A percentile compares a stretch with the other conserved stretches of the same genome.
phyloP scores from a whole-genome alignment of 2,329 filamentous ascomycete genomes.

The Fulvia fulva region DNA sequence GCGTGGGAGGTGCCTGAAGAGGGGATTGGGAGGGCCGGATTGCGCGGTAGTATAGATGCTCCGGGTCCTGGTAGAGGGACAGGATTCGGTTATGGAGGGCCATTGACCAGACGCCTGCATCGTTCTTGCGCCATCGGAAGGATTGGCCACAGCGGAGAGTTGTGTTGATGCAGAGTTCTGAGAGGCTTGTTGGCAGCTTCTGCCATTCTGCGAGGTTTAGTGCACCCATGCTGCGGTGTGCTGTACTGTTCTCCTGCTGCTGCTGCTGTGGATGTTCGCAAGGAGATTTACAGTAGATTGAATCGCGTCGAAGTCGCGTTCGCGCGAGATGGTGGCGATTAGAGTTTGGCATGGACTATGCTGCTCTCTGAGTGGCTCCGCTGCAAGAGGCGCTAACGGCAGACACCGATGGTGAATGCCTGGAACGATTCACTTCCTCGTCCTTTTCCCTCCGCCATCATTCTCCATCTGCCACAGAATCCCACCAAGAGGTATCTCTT shows the following conservation, averaged over 20 bases:
- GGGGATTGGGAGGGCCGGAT: conserved; percentile 49
- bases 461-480: no score
- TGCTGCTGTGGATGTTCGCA: not conserved
- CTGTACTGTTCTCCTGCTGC: not conserved
- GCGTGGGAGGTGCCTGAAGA: conserved; percentile 34
- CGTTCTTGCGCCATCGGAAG: conserved; percentile 87
- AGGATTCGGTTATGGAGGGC: conserved; percentile 80
- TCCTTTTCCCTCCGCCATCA: no score
- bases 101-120: conserved; percentile 81
- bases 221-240: conserved; percentile 35
- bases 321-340: not conserved
- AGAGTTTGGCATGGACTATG: not conserved
- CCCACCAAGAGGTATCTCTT: no score
- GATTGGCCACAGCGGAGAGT: conserved; percentile 93
- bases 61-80: conserved; percentile 76
- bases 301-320: not conserved
- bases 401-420: not conserved
- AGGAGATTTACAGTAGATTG: not conserved
- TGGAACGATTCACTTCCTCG: no score
- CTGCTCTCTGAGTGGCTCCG: not conserved
- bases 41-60: conserved; percentile 74
- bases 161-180: conserved; percentile 90
- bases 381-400: not conserved
- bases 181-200: conserved; percentile 75
- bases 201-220: conserved; percentile 71